Base-by-base conservation (phyloP, 1,284 basidiomycete species). In the Ustilago lituana region DNA sequence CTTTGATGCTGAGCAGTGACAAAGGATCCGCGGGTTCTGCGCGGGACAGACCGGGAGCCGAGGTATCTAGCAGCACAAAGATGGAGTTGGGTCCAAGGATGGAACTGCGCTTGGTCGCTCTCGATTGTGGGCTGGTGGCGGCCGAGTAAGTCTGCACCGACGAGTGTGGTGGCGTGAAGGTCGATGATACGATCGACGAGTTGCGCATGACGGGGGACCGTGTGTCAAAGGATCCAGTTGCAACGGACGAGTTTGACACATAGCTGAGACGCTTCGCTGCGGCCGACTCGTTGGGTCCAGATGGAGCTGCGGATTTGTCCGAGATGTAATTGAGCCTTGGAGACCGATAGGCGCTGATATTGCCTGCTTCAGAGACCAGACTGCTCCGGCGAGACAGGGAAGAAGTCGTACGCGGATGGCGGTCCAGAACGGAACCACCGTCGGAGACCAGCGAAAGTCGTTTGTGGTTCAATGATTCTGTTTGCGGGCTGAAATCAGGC, bases 221-320 rank as follows among this genome's bases (percentile, higher is more conserved):
- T 10, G 46, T 51, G 11, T 53, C 56, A 15, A 49, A 27, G 0
- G 58, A 61, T 20, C 56, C 52, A 15, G 58, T 46, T 3, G 67
- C 46, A 4, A 45, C 41, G 4, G 68, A 62, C 3, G 68, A 71
- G 44, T 47, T 53, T 2, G 74, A 76, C 20, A 60, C 47, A 33
- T 77, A 77, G 61, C 74, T 77, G 29, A 76, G 60, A 20, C 73
- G 55, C 35, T 77, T 76, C 1, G 63, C 63, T 2, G 73, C 58
- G 6, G 68, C 74, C 2, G 65, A 74, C 20, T 76, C 72, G 57
- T 73, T 75, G 29, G 74, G 73, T 3, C 65, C 68, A 7, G 64
- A 58, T 3, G 48, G 19, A 15, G 44, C 26, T 4, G 36, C 38
- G 3, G 52, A 41, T 38, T 57, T 59, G 5, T 72, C 68, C 0